phyloP scores from a whole-genome alignment of 2,329 filamentous ascomycete species.

The Calycina herbarum region DNA sequence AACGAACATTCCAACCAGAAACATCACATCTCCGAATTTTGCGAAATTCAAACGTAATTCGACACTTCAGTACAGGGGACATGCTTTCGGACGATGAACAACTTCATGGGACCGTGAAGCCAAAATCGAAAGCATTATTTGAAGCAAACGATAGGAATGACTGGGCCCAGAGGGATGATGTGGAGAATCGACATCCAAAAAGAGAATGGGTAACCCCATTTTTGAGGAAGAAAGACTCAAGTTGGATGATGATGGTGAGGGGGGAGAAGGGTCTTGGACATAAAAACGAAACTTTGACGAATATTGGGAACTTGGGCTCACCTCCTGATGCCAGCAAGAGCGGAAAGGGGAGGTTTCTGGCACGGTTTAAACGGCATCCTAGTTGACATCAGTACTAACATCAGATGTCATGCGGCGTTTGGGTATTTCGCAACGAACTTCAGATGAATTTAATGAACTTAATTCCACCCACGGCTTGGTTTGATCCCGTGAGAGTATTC shows the following conservation, averaged over 20 bases:
- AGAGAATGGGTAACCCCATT: constrained; percentile 31
- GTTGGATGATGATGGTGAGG: constrained; percentile 49
- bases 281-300: constrained; percentile 23
- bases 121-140: constrained; percentile 18
- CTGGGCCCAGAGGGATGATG: constrained; percentile 57
- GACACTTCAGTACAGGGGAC: constrained; percentile 32
- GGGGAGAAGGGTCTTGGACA: constrained; percentile 34
- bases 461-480: constrained; percentile 1
- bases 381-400: constrained; percentile 20
- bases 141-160: constrained; percentile 40
- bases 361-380: constrained; percentile 33
- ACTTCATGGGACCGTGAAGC: constrained; percentile 12
- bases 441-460: constrained; percentile 4
- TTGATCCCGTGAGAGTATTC: not conserved
- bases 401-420: constrained; percentile 1
- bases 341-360: constrained; percentile 30
- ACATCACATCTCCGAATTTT: constrained; percentile 24
- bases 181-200: constrained; percentile 26
- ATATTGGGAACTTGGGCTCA: constrained; percentile 22
- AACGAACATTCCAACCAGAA: constrained; percentile 39
- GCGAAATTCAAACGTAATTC: constrained; percentile 13
- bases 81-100: constrained; percentile 26
- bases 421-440: constrained; percentile 5
- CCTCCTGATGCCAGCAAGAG: constrained; percentile 19
- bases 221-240: constrained; percentile 49